Evolutionary conservation across 306 rosid genomes (phyloP), one percentile per base, ranked within the genome.

Genomic region (Acacia confusa): DNA sequence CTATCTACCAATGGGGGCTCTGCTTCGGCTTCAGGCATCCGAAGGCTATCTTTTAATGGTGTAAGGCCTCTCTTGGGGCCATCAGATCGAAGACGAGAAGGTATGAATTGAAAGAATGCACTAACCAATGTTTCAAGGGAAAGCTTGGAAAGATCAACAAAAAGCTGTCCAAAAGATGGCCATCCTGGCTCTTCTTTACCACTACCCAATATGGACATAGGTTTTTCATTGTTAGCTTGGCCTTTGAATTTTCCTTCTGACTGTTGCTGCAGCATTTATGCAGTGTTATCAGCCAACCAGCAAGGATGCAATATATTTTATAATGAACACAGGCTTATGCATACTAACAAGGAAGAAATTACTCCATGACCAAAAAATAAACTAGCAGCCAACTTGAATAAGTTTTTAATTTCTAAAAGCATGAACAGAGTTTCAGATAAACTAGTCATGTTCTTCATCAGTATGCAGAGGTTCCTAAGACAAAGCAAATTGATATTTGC

Each of bases 111-210:
- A 78, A 48, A 80, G 80, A 92, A 82, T 17, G 77, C 61, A 24
- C 86, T 72, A 14, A 68, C 83, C 86, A 93, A 40, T 14, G 88
- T 87, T 61, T 92, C 96, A 48, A 90, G 53, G 25, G 90, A 89
- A 72, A 90, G 76, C 89, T 95, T 93, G 67, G 88, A 92, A 81
- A 95, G 94, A 75, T 95, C 98, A 32, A 76, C 52, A 10, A 91
- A 27, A 70, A 92, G 96, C 79, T 88, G 99, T 60, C 96, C 91
- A 9, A 93, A 88, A 82, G 97, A 95, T 16, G 97, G 98, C 99
- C 97, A 93, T 79, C 98, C 95, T 0, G 94, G 97, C 65, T 92
- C 99, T 74, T 90, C 99, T 89, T 95, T 93, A 57, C 78, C 60
- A 70, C 79, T 85, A 77, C 89, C 92, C 34, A 75, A 78, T 43